phyloP scores from a whole-genome alignment of 2,329 filamentous ascomycete species.

The Cercospora brassicicola region DNA sequence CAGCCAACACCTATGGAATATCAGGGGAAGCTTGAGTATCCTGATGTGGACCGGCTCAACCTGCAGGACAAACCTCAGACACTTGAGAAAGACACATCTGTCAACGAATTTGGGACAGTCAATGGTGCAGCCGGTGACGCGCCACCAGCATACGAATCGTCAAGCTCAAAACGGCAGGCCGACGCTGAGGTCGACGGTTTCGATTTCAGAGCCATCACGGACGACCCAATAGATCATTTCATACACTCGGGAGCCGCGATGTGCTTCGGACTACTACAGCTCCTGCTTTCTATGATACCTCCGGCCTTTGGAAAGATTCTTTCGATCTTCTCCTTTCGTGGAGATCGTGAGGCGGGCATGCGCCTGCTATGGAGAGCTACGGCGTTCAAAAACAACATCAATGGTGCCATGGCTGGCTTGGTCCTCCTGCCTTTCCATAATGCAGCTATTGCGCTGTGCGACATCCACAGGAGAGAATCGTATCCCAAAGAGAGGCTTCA shows the following conservation, averaged over 20 bases:
- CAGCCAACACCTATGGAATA: conserved; percentile 51
- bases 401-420: conserved; percentile 85
- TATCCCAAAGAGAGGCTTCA: conserved; percentile 71
- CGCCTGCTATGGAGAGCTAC: conserved; percentile 88
- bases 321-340: conserved; percentile 85
- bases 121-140: neutral
- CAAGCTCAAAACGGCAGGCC: conserved; percentile 8
- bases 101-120: neutral
- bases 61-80: conserved; percentile 27
- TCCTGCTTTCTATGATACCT: conserved; percentile 90
- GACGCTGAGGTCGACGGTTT: conserved; percentile 47
- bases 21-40: conserved; percentile 47
- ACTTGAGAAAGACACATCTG: neutral
- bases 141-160: neutral
- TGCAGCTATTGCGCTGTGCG: conserved; percentile 77
- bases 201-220: conserved; percentile 64
- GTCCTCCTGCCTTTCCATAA: conserved; percentile 86
- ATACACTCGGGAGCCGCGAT: conserved; percentile 86
- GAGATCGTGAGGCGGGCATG: conserved; percentile 79
- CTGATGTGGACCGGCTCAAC: conserved; percentile 31
- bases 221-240: conserved; percentile 76
- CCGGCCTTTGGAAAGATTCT: conserved; percentile 85
- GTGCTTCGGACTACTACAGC: conserved; percentile 81
- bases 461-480: conserved; percentile 70
- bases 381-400: conserved; percentile 74